Evolutionary conservation across 805 yeast genomes (phyloP).

Genomic region (Metschnikowia orientalis): DNA sequence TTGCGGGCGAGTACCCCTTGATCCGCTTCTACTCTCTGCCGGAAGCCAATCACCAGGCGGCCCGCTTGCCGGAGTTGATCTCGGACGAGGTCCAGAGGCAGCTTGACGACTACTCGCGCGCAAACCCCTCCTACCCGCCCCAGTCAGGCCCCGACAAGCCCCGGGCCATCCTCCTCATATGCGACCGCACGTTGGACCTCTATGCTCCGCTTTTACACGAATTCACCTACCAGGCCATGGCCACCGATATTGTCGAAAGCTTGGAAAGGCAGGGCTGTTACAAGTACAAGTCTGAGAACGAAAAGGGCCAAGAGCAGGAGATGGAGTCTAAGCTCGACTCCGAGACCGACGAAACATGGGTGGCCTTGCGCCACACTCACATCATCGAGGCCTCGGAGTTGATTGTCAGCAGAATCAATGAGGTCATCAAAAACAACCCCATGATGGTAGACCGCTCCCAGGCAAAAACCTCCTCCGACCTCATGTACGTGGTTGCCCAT

Average conservation of each 20-base stretch:
- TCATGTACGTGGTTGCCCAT: conserved; percentile 71
- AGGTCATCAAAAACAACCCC: conserved; percentile 68
- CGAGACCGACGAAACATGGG: conserved; percentile 72
- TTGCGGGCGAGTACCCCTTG: conserved; percentile 85
- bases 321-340: conserved; percentile 43
- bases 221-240: conserved; percentile 88
- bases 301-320: conserved; percentile 34
- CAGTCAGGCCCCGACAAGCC: conserved; percentile 51
- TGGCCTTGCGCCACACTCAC: conserved; percentile 64
- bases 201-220: conserved; percentile 85
- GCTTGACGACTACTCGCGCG: conserved; percentile 72
- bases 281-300: conserved; percentile 54
- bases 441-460: conserved; percentile 64
- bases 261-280: conserved; percentile 43
- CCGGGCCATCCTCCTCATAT: conserved; percentile 66
- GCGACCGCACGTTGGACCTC: conserved; percentile 81
- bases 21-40: conserved; percentile 65
- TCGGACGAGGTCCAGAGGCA: conserved; percentile 68
- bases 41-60: conserved; percentile 48
- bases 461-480: conserved; percentile 63
- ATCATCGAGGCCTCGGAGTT: conserved; percentile 68
- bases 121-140: conserved; percentile 60
- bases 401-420: conserved; percentile 54
- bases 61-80: conserved; percentile 59
- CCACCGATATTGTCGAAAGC: conserved; percentile 61